phyloP scores from a whole-genome alignment of 805 yeast species.

The Candida saitoana region DNA sequence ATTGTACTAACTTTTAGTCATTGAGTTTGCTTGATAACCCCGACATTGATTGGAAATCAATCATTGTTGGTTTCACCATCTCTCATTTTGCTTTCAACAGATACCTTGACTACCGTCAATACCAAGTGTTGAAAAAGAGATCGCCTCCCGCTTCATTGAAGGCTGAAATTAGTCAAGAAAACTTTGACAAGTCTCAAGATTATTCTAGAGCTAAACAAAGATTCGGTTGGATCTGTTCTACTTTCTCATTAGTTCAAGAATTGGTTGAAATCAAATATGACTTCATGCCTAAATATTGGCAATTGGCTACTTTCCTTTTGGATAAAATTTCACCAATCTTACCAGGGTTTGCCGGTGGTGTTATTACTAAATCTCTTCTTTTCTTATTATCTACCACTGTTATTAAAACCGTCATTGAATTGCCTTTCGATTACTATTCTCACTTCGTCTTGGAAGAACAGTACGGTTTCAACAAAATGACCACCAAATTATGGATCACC shows the following conservation, averaged over 20 bases:
- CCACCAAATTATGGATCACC: conserved; percentile 62
- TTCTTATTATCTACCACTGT: conserved; percentile 55
- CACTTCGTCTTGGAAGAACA: conserved; percentile 88
- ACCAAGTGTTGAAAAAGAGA: conserved; percentile 51
- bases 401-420: conserved; percentile 47
- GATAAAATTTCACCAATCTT: conserved; percentile 39
- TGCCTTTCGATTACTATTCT: conserved; percentile 72
- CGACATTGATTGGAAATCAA: conserved; percentile 71
- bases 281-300: conserved; percentile 40
- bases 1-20: conserved; percentile 32
- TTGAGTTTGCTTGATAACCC: conserved; percentile 60
- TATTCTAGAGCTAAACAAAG: conserved; percentile 77
- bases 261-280: conserved; percentile 56
- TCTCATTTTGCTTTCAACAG: conserved; percentile 75
- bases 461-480: conserved; percentile 89
- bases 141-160: conserved; percentile 66
- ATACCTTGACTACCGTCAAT: conserved; percentile 74
- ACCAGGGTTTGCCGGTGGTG: conserved; percentile 45
- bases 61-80: conserved; percentile 69
- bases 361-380: conserved; percentile 64
- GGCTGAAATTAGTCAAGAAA: conserved; percentile 64
- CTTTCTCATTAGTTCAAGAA: conserved; percentile 52
- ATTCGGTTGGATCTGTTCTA: conserved; percentile 56
- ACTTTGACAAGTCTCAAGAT: conserved; percentile 69
- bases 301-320: conserved; percentile 61